A percentile compares a stretch with the other conserved stretches of the same genome.
These are phyloP conservation scores for Exutisphaerella laricina DNA, from an alignment of 2,329 filamentous ascomycete genomes.

Conservation along the genomic window DNA sequence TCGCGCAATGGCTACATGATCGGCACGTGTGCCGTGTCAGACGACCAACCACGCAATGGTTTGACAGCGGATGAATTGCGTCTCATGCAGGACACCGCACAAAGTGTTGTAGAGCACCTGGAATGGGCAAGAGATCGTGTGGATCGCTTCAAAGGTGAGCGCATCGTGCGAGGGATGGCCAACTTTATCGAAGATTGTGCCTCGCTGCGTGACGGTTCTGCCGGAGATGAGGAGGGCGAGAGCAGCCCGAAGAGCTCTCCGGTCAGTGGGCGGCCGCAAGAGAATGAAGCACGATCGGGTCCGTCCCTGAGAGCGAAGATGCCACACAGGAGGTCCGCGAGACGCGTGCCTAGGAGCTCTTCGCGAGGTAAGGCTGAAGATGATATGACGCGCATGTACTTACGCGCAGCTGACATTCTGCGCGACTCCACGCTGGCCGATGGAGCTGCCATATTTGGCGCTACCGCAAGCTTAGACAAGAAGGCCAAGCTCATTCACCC, in stretches of 20 bases:
- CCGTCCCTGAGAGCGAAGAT: constrained; percentile 7
- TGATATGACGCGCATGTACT: constrained; percentile 21
- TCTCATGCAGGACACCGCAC: constrained; percentile 53
- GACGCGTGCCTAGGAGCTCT: constrained; percentile 1
- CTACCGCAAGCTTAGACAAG: constrained; percentile 17
- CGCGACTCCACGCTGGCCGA: constrained; percentile 30
- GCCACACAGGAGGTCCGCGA: constrained; percentile 14
- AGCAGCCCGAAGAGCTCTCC: constrained; percentile 1
- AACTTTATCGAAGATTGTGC: constrained; percentile 36
- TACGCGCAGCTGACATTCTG: constrained; percentile 25
- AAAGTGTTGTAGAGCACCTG: constrained; percentile 56
- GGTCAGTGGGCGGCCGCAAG: background rate
- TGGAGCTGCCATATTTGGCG: constrained; percentile 27
- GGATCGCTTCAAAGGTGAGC: constrained; percentile 49
- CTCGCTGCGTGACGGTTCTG: constrained; percentile 6
- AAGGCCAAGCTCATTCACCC: constrained; percentile 11
- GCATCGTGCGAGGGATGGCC: constrained; percentile 50
- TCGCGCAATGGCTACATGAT: constrained; percentile 54
- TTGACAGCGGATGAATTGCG: constrained; percentile 46
- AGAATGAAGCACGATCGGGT: background rate
- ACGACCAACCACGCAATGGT: constrained; percentile 50
- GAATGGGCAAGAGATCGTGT: constrained; percentile 51
- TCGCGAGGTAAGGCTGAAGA: constrained; percentile 11
- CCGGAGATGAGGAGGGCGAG: background rate
- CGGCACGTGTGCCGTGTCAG: constrained; percentile 56